Base-by-base conservation (phyloP, 495 filamentous ascomycete species). In the Penicillium salamii region DNA sequence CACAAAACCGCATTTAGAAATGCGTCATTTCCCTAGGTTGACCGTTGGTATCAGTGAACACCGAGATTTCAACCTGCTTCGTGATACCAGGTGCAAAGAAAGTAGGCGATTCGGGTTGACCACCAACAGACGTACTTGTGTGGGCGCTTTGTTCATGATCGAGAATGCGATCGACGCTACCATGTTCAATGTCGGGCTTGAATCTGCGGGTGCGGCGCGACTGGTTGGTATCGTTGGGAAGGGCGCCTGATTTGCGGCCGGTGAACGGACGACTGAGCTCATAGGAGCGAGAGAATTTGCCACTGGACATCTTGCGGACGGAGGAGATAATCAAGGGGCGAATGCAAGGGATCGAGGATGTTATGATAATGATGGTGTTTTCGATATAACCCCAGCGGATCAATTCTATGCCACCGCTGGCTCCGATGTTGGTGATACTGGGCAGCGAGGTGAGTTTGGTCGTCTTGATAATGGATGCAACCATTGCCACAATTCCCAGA, bases 391-490 rank as follows among this genome's bases (percentile, higher is more conserved):
- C 63, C 65, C 67, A 70, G 32, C 61, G 61, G 49, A 70, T 68
- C 1, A 70, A 48, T 41, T 65, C 57, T 33, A 67, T 41, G 14
- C 55, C 61, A 26, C 65, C 65, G 1, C 8, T 26, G 1, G 63
- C 44, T 14, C 65, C 65, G 12, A 66, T 58, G 36, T 70, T 63
- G 0, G 65, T 68, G 37, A 68, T 45, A 32, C 65, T 58, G 19
- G 65, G 67, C 8, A 74, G 47, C 14, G 66, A 40, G 49, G 57
- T 43, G 35, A 68, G 65, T 31, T 71, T 70, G 18, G 68, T 65
- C 5, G 71, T 74, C 34, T 74, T 73, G 54, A 75, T 56, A 33
- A 72, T 69, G n/a, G 70, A 74, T 12, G 71, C 70, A 20, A 63
- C 39, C 66, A 69, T 68, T 8, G 66, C 68, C 65, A 75, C 45